phyloP scores from a whole-genome alignment of 148 eudicot genomes.

The Spergularia bocconei region DNA sequence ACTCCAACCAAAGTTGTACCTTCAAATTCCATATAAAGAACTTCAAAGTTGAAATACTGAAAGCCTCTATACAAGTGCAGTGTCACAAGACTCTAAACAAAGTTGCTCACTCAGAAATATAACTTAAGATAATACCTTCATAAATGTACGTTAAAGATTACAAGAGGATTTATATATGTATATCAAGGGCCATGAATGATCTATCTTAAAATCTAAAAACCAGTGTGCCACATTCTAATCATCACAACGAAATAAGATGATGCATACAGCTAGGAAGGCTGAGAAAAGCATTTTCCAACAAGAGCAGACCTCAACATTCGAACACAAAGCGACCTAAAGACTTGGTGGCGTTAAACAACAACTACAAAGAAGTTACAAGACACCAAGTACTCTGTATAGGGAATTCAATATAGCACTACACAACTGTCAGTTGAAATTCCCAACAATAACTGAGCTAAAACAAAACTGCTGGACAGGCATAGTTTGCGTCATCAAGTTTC shows the following conservation, averaged over 20 bases:
- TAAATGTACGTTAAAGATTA: background rate
- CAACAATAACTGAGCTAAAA: background rate
- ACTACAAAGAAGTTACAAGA: background rate
- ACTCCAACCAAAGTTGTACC: slow-evolving; percentile 99
- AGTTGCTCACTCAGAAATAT: background rate
- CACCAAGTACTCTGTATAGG: background rate
- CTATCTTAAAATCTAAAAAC: too few relatives aligned
- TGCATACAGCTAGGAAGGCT: background rate
- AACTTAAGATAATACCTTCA: background rate
- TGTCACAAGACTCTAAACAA: too few relatives aligned
- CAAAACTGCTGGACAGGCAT: background rate
- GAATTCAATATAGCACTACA: background rate
- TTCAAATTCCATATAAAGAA: slow-evolving; percentile 20
- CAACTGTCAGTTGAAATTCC: background rate
- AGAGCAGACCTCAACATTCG: background rate
- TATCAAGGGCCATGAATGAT: background rate
- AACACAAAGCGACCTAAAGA: background rate
- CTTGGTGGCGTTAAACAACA: background rate
- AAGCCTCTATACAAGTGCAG: background rate
- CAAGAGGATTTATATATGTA: background rate
- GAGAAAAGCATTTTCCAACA: background rate
- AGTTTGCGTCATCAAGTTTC: background rate
- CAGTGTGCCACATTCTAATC: background rate
- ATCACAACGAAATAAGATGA: background rate
- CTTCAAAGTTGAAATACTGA: background rate